Conservation (phyloP, 768 basidiomycete species). For the Lactarius pseudohatsudake region DNA sequence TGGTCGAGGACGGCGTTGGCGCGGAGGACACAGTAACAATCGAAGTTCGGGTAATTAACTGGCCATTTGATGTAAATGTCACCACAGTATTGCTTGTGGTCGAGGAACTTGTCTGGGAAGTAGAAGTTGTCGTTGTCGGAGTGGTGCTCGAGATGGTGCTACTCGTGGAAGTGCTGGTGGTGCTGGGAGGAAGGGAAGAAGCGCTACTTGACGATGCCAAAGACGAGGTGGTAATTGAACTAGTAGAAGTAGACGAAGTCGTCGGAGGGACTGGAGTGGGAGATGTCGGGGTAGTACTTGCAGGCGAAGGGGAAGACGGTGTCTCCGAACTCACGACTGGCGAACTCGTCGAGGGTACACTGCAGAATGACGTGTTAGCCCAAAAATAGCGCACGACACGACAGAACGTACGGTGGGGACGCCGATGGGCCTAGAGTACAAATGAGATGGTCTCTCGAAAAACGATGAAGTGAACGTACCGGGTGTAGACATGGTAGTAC, state of each 20-base stretch:
- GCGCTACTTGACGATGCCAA: conserved; percentile 9
- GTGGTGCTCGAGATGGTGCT: conserved; percentile 16
- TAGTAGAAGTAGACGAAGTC: background rate
- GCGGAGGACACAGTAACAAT: conserved; percentile 18
- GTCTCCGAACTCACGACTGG: background rate
- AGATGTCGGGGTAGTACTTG: conserved; percentile 12
- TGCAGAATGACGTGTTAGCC: background rate
- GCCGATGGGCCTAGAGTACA: background rate
- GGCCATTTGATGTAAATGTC: conserved; percentile 20
- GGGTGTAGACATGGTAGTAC: conserved; percentile 10
- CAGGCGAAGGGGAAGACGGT: conserved; percentile 4
- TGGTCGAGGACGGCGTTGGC: conserved; percentile 2
- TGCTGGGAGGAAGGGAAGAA: background rate
- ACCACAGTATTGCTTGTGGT: background rate
- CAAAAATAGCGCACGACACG: background rate
- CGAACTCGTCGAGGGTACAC: background rate
- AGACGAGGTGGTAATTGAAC: background rate
- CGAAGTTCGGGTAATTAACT: conserved; percentile 26
- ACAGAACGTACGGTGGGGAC: conserved; percentile 2
- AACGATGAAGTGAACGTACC: conserved; percentile 7
- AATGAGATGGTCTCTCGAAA: conserved; percentile 1
- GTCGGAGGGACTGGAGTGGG: conserved; percentile 7
- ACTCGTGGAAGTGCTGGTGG: conserved; percentile 10
- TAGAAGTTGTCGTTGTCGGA: background rate
- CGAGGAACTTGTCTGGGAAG: conserved; percentile 1